Base-by-base conservation (phyloP, 148 eudicot genomes). In the Camellia lanceoleosa region DNA sequence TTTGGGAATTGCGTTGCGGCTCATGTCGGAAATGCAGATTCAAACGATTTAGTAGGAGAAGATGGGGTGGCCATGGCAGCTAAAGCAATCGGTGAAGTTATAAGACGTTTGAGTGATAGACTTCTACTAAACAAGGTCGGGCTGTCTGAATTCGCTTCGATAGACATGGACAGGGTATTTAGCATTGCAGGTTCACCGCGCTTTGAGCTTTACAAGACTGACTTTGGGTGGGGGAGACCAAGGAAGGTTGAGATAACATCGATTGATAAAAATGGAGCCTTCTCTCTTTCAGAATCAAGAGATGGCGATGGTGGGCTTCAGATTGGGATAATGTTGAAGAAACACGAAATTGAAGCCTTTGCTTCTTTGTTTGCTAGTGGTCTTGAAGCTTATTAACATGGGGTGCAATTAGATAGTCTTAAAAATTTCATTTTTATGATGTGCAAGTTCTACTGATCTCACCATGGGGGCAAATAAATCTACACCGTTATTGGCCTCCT, bases 161-260 rank as follows among this genome's bases (percentile, higher is more conserved):
- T 30, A 30, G 38, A 30, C 38, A 30, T 30, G 38, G 38, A 30
- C 38, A 30, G 38, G 38, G 38, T 14, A 2, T n/a, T 78, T 58
- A 13, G 54, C 5, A 46, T 42, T 0, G 81, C 55, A 3, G 65
- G 75, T 30, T 78, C 81, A 58, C 74, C 74, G 6, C 80, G 80
- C 18, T 78, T 78, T 68, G 73, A 78, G 73, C 18, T 54, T 3
- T 78, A 67, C 59, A 55, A 55, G 3, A 55, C 44, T n/a, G 80
- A 78, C 68, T 66, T 78, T 9, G 80, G 80, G 54, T 78, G 74
- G 80, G 73, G 74, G 14, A 54, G 46, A 42, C 80, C 73, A 42
- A 54, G 0, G 5, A 69, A 69, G 51, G 75, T 79, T 43, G 75
- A 79, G 38, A 12, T 58, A 58, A 19, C 38, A 18, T 68, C 81